Evolutionary conservation across 2,329 filamentous ascomycete genomes (phyloP).

Genomic region (Aspergillus sp.): DNA sequence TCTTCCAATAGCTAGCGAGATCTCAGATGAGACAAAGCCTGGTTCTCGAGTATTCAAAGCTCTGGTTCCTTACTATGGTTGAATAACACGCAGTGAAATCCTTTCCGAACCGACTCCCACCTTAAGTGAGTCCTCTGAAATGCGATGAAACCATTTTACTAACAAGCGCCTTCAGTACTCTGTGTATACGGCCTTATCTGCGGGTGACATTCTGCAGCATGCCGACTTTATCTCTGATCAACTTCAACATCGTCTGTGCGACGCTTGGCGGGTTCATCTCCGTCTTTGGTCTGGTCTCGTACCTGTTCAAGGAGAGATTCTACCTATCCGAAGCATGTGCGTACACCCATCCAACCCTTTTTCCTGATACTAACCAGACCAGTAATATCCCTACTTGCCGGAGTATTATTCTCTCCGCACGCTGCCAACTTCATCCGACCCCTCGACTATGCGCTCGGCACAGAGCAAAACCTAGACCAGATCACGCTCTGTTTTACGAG

Average conservation of each 20-base stretch:
- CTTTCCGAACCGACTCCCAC: neutral
- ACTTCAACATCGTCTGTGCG: constrained; percentile 83
- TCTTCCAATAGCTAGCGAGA: neutral
- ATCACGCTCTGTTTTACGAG: constrained; percentile 83
- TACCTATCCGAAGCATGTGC: constrained; percentile 87
- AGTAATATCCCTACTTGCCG: constrained; percentile 83
- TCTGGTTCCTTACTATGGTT: constrained; percentile 30
- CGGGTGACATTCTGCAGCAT: constrained; percentile 35
- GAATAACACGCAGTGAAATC: constrained; percentile 35
- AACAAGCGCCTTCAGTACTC: neutral
- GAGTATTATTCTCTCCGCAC: constrained; percentile 74
- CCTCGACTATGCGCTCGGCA: constrained; percentile 67
- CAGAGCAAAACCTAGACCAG: constrained; percentile 60
- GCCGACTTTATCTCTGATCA: constrained; percentile 64
- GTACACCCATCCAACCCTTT: constrained; percentile 36
- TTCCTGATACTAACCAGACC: constrained; percentile 6
- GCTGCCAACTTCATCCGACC: constrained; percentile 75
- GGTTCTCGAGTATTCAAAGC: neutral
- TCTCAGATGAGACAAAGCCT: constrained; percentile 18
- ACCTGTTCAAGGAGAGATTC: constrained; percentile 82
- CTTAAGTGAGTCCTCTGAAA: neutral
- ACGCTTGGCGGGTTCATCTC: constrained; percentile 84
- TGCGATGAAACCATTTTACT: neutral
- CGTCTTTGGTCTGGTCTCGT: constrained; percentile 86
- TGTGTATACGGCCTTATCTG: neutral